Evolutionary conservation across 2,329 filamentous ascomycete genomes (phyloP).

Genomic region (Pseudogymnoascus sp.): DNA sequence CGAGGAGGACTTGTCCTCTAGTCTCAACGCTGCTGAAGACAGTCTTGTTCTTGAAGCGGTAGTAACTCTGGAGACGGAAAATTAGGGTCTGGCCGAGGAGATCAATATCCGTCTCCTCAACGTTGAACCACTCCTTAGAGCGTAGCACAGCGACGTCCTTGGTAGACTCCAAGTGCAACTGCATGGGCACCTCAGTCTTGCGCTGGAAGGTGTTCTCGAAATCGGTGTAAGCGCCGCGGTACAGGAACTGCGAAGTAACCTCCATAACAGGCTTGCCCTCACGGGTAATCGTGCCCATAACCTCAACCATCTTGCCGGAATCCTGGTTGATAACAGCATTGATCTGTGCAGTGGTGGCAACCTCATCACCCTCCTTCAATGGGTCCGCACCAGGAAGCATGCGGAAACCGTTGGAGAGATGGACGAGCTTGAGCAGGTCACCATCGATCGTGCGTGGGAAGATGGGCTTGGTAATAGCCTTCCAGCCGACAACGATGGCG

Average conservation of each 20-base stretch:
- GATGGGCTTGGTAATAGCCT: constrained; percentile 98
- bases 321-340: constrained; percentile 98
- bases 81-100: constrained; percentile 88
- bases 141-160: constrained; percentile 91
- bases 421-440: constrained; percentile 90
- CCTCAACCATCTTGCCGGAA: constrained; percentile 98
- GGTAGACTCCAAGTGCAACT: constrained; percentile 77
- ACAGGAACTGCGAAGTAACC: constrained; percentile 96
- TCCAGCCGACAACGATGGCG: constrained; percentile 96
- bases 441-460: constrained; percentile 96
- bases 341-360: constrained; percentile 89
- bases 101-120: constrained; percentile 78
- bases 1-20: constrained; percentile 82
- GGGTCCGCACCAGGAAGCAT: constrained; percentile 96
- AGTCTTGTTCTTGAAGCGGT: constrained; percentile 90
- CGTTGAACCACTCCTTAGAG: constrained; percentile 95
- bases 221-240: constrained; percentile 86
- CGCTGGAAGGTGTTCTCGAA: constrained; percentile 98
- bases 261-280: constrained; percentile 88
- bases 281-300: constrained; percentile 92
- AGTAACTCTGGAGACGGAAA: constrained; percentile 88
- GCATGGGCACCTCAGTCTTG: constrained; percentile 91
- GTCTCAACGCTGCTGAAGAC: constrained; percentile 91
- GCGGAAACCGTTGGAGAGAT: constrained; percentile 94
- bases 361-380: constrained; percentile 87